Evolutionary conservation across 495 filamentous ascomycete genomes (phyloP).

Genomic region (Aspergillus sclerotiicarbonarius): DNA sequence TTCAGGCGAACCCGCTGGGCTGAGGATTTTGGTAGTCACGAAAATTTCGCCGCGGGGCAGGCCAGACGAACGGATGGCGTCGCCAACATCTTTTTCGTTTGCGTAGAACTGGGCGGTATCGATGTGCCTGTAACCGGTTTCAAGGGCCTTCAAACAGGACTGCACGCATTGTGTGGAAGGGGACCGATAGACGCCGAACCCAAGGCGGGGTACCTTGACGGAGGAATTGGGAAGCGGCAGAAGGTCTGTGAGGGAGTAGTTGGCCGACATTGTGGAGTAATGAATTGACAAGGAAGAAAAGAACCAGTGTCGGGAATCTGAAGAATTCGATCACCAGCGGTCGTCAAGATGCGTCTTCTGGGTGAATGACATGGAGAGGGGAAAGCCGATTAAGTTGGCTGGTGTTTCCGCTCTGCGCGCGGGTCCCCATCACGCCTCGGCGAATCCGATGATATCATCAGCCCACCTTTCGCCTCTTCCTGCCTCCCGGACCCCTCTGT

Average conservation of each 20-base stretch:
- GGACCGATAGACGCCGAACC: constrained; percentile 71
- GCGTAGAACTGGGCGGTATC: constrained; percentile 71
- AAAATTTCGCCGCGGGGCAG: constrained; percentile 59
- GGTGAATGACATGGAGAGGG: constrained; percentile 9
- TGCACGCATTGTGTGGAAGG: constrained; percentile 47
- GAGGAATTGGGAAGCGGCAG: constrained; percentile 55
- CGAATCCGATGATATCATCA: not conserved
- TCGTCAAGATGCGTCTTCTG: constrained; percentile 7
- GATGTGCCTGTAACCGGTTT: constrained; percentile 67
- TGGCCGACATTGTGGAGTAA: constrained; percentile 28
- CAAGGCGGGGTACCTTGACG: constrained; percentile 62
- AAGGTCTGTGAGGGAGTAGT: constrained; percentile 49
- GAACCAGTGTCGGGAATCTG: not conserved
- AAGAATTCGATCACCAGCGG: not conserved
- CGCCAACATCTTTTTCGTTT: constrained; percentile 66
- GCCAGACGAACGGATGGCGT: constrained; percentile 54
- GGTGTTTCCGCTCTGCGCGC: not conserved
- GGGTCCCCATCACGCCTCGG: not conserved
- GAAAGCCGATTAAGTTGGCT: not conserved
- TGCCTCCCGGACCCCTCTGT: too few species aligned
- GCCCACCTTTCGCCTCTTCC: not conserved
- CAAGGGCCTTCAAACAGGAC: constrained; percentile 60
- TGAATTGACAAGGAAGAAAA: not conserved
- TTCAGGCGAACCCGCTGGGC: constrained; percentile 53
- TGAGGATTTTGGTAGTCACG: constrained; percentile 66